phyloP scores from a whole-genome alignment of 305 asterid genomes.

The Coffea humblotiana region DNA sequence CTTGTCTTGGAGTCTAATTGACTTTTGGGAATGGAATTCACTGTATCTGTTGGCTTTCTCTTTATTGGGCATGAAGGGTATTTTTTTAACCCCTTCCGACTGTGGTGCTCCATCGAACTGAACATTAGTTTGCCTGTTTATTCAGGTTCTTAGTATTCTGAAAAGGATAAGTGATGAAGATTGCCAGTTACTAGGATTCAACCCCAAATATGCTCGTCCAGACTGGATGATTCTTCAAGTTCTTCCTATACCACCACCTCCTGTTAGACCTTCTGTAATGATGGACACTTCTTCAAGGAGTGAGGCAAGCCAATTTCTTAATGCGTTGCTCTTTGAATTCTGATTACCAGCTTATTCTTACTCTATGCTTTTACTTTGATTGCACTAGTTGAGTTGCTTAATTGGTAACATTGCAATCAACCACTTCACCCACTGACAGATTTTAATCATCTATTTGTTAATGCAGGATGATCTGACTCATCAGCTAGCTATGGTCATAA shows the following conservation, averaged over 20 bases:
- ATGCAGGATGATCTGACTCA: slow-evolving; percentile 98
- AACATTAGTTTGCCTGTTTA: neutral
- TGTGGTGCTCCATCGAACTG: neutral
- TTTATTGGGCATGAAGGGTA: too few relatives aligned
- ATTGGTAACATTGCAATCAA: neutral
- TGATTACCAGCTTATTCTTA: slow-evolving; percentile 14
- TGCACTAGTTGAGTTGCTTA: neutral
- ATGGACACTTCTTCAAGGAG: slow-evolving; percentile 98
- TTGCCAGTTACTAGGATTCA: slow-evolving; percentile 73
- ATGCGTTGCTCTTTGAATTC: slow-evolving; percentile 14
- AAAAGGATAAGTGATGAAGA: slow-evolving; percentile 94
- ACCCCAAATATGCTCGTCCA: slow-evolving; percentile 93
- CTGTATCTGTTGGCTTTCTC: neutral
- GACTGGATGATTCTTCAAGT: slow-evolving; percentile 99
- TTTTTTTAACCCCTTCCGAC: neutral
- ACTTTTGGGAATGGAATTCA: neutral
- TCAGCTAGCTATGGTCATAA: slow-evolving; percentile 94
- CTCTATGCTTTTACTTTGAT: slow-evolving; percentile 8
- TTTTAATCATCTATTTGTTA: slow-evolving; percentile 31
- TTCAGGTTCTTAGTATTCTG: slow-evolving; percentile 88
- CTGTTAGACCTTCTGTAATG: slow-evolving; percentile 99
- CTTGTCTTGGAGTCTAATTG: neutral
- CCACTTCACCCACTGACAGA: slow-evolving; percentile 9
- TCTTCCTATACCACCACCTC: slow-evolving; percentile 99
- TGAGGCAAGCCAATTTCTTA: slow-evolving; percentile 55